Conservation (phyloP, 805 yeast species). For the Priceomyces castillae region DNA sequence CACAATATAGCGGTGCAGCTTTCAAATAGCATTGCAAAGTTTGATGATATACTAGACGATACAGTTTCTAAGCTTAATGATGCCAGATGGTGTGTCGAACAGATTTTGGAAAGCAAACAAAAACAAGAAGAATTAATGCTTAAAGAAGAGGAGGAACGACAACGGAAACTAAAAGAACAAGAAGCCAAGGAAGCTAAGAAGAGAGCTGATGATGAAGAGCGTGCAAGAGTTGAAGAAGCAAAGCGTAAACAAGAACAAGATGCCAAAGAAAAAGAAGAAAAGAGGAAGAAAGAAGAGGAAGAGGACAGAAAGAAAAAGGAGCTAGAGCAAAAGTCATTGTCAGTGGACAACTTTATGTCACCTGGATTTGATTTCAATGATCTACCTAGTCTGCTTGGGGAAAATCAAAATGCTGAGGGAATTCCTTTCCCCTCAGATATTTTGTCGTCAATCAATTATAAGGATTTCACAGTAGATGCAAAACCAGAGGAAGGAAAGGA, state of each 20-base stretch:
- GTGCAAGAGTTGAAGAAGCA: slow-evolving; percentile 14
- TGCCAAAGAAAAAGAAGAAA: slow-evolving; percentile 14
- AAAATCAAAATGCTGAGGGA: slow-evolving; percentile 14
- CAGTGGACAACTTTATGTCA: slow-evolving; percentile 19
- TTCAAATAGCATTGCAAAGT: slow-evolving; percentile 30
- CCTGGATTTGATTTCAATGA: slow-evolving; percentile 29
- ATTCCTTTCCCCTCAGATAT: slow-evolving; percentile 34
- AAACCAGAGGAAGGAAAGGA: slow-evolving; percentile 7
- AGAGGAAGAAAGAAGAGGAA: slow-evolving; percentile 10
- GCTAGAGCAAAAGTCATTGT: slow-evolving; percentile 8
- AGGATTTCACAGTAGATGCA: not conserved
- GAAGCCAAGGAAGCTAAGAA: slow-evolving; percentile 16
- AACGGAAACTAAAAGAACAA: slow-evolving; percentile 16
- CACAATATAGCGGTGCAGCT: slow-evolving; percentile 36
- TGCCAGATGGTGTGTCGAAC: slow-evolving; percentile 43
- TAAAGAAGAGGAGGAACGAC: slow-evolving; percentile 34
- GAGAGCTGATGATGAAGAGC: slow-evolving; percentile 15
- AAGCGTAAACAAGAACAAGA: slow-evolving; percentile 16
- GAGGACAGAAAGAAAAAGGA: slow-evolving; percentile 9
- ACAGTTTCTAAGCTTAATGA: slow-evolving; percentile 41
- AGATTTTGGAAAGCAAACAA: slow-evolving; percentile 40
- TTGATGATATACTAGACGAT: slow-evolving; percentile 44
- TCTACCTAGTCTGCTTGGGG: slow-evolving; percentile 4
- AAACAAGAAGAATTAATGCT: slow-evolving; percentile 39
- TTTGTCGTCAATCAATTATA: slow-evolving; percentile 26